phyloP scores from a whole-genome alignment of 345 rosid genomes.

The Fremontodendron californicum region DNA sequence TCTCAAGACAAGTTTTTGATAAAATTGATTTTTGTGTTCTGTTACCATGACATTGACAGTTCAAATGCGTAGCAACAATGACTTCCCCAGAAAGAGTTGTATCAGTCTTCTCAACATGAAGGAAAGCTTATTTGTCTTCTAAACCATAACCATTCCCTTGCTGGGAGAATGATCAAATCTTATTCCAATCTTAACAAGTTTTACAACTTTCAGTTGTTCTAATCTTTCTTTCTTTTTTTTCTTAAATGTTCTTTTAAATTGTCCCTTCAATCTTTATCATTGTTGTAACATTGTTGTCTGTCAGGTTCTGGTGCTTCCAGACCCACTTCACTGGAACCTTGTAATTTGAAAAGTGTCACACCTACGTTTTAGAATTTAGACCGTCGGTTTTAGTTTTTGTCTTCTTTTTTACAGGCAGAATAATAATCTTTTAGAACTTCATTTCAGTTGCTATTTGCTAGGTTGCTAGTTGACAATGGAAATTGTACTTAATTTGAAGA shows the following conservation, averaged over 20 bases:
- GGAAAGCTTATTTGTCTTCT: constrained; percentile 17
- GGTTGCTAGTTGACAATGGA: not conserved
- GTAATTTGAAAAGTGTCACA: constrained; percentile 25
- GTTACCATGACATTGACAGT: constrained; percentile 39
- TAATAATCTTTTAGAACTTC: not conserved
- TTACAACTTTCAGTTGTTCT: not conserved
- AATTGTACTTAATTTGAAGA: not conserved
- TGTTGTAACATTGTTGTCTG: constrained; percentile 33
- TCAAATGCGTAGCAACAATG: constrained; percentile 67
- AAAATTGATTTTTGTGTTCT: not conserved
- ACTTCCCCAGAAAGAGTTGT: constrained; percentile 47
- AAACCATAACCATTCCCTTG: not conserved
- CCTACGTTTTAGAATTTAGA: no score
- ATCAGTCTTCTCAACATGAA: constrained; percentile 54
- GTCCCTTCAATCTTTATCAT: not conserved
- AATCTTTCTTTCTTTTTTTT: not conserved
- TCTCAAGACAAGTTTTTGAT: not conserved
- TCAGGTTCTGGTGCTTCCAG: constrained; percentile 36
- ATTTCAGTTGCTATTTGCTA: not conserved
- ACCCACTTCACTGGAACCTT: constrained; percentile 11
- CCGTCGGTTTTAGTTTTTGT: not conserved
- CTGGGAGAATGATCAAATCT: not conserved
- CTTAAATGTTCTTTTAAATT: not conserved
- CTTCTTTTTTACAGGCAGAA: not conserved
- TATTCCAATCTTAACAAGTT: constrained; percentile 12